A percentile compares a stretch with the other conserved stretches of the same genome.
Evolutionary conservation across 129 eudicot genomes (phyloP).

Genomic region (Tanacetum coccineum): DNA sequence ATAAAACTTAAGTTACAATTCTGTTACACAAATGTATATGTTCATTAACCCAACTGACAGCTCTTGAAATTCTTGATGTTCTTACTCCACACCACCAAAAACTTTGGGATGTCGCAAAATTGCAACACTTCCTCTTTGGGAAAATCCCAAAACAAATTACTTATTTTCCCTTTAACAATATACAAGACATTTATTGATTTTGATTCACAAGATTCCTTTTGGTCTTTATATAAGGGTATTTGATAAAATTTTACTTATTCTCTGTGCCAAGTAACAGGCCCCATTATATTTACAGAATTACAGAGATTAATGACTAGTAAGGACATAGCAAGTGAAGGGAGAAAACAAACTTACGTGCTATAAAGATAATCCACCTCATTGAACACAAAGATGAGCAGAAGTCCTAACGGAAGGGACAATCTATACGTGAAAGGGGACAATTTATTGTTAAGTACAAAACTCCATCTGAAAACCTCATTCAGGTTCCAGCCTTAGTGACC

Average conservation of each 20-base stretch:
- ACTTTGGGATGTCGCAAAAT: neutral
- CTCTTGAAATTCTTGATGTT: neutral
- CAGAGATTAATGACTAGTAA: neutral
- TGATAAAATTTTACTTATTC: neutral
- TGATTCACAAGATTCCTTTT: neutral
- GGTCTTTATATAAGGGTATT: neutral
- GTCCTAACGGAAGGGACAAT: slow-evolving; percentile 88
- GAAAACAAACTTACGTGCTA: slow-evolving; percentile 64
- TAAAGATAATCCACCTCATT: slow-evolving; percentile 89
- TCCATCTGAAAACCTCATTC: slow-evolving; percentile 98
- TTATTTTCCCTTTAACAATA: neutral
- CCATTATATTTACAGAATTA: neutral
- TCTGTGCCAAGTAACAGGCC: neutral
- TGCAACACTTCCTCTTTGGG: neutral
- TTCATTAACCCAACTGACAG: neutral
- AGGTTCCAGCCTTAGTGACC: slow-evolving; percentile 87
- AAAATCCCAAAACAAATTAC: neutral
- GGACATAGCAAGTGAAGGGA: neutral
- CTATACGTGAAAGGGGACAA: no score
- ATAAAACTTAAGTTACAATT: neutral
- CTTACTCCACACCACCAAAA: neutral
- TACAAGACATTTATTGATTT: no score
- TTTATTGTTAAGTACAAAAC: slow-evolving; percentile 84
- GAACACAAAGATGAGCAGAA: slow-evolving; percentile 58
- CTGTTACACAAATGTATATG: neutral